Conservation (phyloP, 352 stramenopile genomes). For the Pilasporangium apinafurcum region DNA sequence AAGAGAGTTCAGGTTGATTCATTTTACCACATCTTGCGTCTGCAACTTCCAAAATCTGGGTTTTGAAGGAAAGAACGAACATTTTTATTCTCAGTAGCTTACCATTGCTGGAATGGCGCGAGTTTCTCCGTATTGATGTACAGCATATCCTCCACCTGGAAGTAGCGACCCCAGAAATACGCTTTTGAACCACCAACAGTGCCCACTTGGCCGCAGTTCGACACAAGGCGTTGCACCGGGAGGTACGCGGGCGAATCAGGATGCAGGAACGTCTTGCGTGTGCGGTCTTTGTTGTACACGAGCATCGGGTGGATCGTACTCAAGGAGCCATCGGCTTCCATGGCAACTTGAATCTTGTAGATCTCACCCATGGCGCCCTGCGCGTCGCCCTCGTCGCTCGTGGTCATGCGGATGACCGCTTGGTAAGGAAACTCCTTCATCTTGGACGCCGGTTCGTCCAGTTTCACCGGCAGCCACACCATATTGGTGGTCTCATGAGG, state of each 20-base stretch:
- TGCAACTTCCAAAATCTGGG: too few species aligned
- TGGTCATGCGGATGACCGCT: constrained; percentile 83
- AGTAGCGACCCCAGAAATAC: constrained; percentile 86
- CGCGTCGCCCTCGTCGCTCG: constrained; percentile 55
- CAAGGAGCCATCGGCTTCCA: constrained; percentile 48
- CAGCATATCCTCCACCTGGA: constrained; percentile 76
- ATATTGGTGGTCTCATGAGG: constrained; percentile 23
- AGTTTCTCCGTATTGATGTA: constrained; percentile 85
- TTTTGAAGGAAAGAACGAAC: too few species aligned
- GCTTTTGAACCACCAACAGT: constrained; percentile 73
- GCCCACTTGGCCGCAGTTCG: constrained; percentile 43
- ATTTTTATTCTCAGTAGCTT: constrained; percentile 7
- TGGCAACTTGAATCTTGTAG: constrained; percentile 88
- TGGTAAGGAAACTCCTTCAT: constrained; percentile 75
- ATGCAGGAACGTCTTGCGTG: constrained; percentile 85
- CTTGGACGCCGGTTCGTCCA: constrained; percentile 78
- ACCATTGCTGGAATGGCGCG: constrained; percentile 77
- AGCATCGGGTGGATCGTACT: constrained; percentile 80
- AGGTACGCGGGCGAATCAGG: constrained; percentile 73
- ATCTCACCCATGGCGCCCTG: constrained; percentile 78
- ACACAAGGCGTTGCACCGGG: constrained; percentile 56
- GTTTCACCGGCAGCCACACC: constrained; percentile 76
- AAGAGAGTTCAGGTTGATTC: too few species aligned
- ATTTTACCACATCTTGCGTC: too few species aligned
- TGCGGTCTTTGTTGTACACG: constrained; percentile 85